phyloP scores from a whole-genome alignment of 371 early-diverging fungal genomes.

The Coemansia sp. region DNA sequence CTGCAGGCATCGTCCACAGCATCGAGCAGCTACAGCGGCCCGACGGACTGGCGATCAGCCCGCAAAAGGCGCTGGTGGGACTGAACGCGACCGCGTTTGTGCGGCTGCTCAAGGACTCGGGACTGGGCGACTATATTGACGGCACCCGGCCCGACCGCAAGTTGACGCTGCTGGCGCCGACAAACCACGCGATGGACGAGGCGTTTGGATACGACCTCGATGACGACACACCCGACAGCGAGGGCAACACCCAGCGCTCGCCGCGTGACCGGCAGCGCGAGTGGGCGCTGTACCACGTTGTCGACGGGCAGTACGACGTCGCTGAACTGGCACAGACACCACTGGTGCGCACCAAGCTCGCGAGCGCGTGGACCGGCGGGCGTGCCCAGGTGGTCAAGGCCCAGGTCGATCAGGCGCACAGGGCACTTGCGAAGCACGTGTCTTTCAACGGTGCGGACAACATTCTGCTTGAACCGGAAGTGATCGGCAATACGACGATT shows the following conservation, averaged over 20 bases:
- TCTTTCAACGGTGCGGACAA: slow-evolving; percentile 51
- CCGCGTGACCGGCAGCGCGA: slow-evolving; percentile 48
- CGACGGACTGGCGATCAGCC: slow-evolving; percentile 31
- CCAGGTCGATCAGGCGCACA: slow-evolving; percentile 24
- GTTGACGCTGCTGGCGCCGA: slow-evolving; percentile 52
- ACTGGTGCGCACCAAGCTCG: slow-evolving; percentile 43
- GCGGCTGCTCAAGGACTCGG: slow-evolving; percentile 42
- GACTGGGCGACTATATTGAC: slow-evolving; percentile 45
- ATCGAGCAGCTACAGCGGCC: slow-evolving; percentile 30
- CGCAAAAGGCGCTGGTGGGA: slow-evolving; percentile 51
- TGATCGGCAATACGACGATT: slow-evolving; percentile 46
- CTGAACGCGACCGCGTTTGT: slow-evolving; percentile 53
- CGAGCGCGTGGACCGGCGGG: slow-evolving; percentile 21
- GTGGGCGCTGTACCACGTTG: slow-evolving; percentile 52
- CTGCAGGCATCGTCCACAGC: slow-evolving; percentile 42
- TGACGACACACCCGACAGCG: slow-evolving; percentile 4
- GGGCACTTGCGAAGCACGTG: slow-evolving; percentile 28
- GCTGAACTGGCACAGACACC: slow-evolving; percentile 34
- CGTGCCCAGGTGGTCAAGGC: slow-evolving; percentile 50
- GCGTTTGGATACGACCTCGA: slow-evolving; percentile 43
- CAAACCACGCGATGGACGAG: slow-evolving; percentile 52
- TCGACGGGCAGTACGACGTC: slow-evolving; percentile 33
- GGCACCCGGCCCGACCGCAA: slow-evolving; percentile 44
- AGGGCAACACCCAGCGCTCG: background rate
- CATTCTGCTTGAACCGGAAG: slow-evolving; percentile 42